Percentiles rank a stretch among this genome's conserved stretches.
phyloP scores from a whole-genome alignment of 768 basidiomycete genomes.

The Cubamyces lactineus region DNA sequence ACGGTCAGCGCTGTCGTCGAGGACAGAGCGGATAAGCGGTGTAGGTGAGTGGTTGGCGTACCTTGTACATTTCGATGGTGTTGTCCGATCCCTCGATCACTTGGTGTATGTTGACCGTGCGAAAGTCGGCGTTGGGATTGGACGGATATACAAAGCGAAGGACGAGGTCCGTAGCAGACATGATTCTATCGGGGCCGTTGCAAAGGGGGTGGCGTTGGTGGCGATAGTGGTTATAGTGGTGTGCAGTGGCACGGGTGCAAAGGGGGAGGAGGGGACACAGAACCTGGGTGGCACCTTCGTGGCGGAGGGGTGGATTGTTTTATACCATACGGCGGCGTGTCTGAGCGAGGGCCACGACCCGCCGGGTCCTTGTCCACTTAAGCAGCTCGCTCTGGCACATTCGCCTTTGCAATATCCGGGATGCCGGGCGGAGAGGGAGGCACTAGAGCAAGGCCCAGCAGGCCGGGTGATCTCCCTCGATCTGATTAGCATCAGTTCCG shows the following conservation, averaged over 20 bases:
- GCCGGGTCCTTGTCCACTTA: slow-evolving; percentile 10
- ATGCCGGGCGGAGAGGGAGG: slow-evolving; percentile 3
- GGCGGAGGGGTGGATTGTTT: slow-evolving; percentile 4
- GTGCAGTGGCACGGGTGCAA: not conserved
- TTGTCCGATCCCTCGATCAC: slow-evolving; percentile 33
- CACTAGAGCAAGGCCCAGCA: slow-evolving; percentile 4
- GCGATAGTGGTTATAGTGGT: not conserved
- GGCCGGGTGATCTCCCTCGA: slow-evolving; percentile 24
- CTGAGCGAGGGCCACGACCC: slow-evolving; percentile 6
- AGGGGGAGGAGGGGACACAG: not conserved
- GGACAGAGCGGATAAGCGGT: not conserved
- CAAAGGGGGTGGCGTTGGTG: not conserved
- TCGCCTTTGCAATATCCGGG: slow-evolving; percentile 16
- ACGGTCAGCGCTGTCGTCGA: not conserved
- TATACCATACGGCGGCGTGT: not conserved
- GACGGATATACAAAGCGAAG: slow-evolving; percentile 43
- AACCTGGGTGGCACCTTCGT: not conserved
- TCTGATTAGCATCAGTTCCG: slow-evolving; percentile 29
- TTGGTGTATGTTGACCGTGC: slow-evolving; percentile 48
- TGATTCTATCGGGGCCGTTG: not conserved
- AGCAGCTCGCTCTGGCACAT: slow-evolving; percentile 10
- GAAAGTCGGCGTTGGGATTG: slow-evolving; percentile 39
- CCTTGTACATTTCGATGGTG: slow-evolving; percentile 50
- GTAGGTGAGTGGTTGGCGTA: slow-evolving; percentile 14
- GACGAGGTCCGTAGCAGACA: slow-evolving; percentile 38